A percentile compares a stretch with the other conserved stretches of the same genome.
phyloP scores from a whole-genome alignment of 345 rosid genomes.

The Linum trigynum region DNA sequence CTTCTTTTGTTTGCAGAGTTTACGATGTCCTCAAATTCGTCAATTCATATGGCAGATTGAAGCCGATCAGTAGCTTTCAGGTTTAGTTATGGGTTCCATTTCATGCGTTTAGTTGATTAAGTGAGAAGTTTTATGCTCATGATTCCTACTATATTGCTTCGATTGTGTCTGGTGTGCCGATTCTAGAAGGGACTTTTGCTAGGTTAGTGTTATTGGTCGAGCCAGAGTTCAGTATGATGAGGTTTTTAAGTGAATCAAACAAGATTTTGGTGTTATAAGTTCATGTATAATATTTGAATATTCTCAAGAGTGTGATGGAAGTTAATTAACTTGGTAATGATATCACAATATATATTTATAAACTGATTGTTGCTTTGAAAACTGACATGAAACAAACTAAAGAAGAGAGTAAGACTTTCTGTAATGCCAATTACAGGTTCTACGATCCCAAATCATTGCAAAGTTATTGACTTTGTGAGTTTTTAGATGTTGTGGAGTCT shows the following conservation, averaged over 20 bases:
- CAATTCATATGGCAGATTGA: slow-evolving; percentile 18
- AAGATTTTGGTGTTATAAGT: too few species aligned
- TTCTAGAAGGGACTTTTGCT: not conserved
- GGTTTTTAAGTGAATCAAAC: too few species aligned
- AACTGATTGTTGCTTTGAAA: too few species aligned
- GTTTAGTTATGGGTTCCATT: slow-evolving; percentile 13
- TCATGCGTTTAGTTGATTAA: not conserved
- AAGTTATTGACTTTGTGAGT: not conserved
- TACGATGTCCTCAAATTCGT: slow-evolving; percentile 22
- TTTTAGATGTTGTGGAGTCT: not conserved
- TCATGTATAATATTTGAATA: too few species aligned
- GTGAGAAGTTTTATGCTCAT: not conserved
- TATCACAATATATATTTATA: too few species aligned
- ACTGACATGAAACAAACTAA: too few species aligned
- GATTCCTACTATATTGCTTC: not conserved
- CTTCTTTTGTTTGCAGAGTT: slow-evolving; percentile 25
- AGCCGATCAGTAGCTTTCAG: slow-evolving; percentile 28
- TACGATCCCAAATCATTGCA: too few species aligned
- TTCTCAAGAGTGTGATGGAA: too few species aligned
- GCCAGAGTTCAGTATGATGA: not conserved
- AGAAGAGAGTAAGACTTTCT: too few species aligned
- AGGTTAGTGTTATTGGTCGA: not conserved
- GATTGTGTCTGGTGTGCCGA: not conserved
- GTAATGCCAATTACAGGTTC: too few species aligned
- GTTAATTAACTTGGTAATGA: too few species aligned